Percentiles rank a stretch among this genome's conserved stretches.
These are phyloP conservation scores for Xerocomus minutiporus DNA, from an alignment of 1,284 basidiomycete species.

Conservation along the genomic window DNA sequence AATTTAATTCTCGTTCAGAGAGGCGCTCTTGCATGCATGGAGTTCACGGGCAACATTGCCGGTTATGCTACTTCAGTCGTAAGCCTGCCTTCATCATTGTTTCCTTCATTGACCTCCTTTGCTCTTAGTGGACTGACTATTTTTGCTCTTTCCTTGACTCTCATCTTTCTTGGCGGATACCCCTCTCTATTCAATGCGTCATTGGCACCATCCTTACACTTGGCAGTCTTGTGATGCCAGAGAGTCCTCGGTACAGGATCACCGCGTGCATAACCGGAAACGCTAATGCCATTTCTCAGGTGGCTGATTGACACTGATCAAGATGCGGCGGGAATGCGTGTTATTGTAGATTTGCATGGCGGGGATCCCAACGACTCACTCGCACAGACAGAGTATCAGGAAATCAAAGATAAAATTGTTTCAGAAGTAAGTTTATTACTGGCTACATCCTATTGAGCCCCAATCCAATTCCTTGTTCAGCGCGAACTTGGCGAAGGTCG, in stretches of 20 bases:
- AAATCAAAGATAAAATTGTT: slow-evolving; percentile 87
- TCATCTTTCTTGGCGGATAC: slow-evolving; percentile 79
- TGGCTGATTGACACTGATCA: slow-evolving; percentile 91
- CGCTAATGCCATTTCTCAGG: slow-evolving; percentile 36
- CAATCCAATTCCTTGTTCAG: slow-evolving; percentile 33
- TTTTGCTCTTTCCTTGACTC: slow-evolving; percentile 85
- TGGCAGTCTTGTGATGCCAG: slow-evolving; percentile 86
- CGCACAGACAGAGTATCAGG: slow-evolving; percentile 83
- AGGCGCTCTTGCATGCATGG: slow-evolving; percentile 91
- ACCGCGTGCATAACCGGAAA: background rate
- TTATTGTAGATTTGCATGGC: slow-evolving; percentile 89
- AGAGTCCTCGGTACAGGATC: slow-evolving; percentile 73
- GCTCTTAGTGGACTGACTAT: slow-evolving; percentile 85
- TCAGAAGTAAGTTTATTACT: slow-evolving; percentile 56
- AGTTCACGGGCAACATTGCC: slow-evolving; percentile 92
- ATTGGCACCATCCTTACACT: slow-evolving; percentile 81
- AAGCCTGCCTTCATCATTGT: slow-evolving; percentile 32
- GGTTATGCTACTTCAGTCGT: slow-evolving; percentile 96
- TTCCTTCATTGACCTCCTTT: background rate
- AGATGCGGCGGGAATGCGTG: slow-evolving; percentile 81
- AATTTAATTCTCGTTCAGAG: slow-evolving; percentile 45
- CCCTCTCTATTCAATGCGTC: slow-evolving; percentile 82
- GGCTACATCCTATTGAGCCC: background rate
- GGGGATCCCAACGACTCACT: slow-evolving; percentile 69
- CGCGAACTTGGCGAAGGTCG: slow-evolving; percentile 75